These are phyloP conservation scores for Crithidia mellificae DNA, from an alignment of 208 protist genomes.

Conservation along the genomic window DNA sequence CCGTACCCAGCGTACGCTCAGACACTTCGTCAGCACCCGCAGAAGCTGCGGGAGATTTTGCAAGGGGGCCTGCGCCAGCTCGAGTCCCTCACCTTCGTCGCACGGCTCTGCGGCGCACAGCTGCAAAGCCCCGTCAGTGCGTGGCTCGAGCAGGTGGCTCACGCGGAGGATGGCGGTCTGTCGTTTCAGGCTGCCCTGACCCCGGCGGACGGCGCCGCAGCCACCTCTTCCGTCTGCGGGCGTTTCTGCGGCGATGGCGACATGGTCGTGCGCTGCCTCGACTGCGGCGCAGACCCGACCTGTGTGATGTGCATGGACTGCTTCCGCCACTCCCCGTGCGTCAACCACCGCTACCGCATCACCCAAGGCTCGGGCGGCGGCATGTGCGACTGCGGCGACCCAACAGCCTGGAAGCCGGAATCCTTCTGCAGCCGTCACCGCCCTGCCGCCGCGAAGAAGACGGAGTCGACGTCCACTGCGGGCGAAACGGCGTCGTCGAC, in stretches of 20 bases:
- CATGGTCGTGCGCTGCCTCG: conserved; percentile 82
- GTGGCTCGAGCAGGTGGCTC: conserved; percentile 39
- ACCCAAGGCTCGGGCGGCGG: conserved; percentile 64
- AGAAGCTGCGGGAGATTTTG: conserved; percentile 41
- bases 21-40: conserved; percentile 40
- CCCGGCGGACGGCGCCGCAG: conserved; percentile 7
- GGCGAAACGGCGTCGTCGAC: neutral
- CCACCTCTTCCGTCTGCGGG: conserved; percentile 56
- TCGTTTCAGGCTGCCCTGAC: conserved; percentile 18
- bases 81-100: conserved; percentile 9
- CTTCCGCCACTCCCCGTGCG: conserved; percentile 85
- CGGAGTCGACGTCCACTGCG: neutral
- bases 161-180: conserved; percentile 17
- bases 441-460: conserved; percentile 15
- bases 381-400: conserved; percentile 95
- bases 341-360: conserved; percentile 76
- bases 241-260: conserved; percentile 50
- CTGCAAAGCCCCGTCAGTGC: conserved; percentile 36
- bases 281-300: conserved; percentile 83
- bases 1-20: conserved; percentile 30
- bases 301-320: conserved; percentile 93
- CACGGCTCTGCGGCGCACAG: conserved; percentile 21
- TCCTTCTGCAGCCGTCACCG: conserved; percentile 70
- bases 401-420: conserved; percentile 69
- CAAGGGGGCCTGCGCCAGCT: conserved; percentile 46